Evolutionary conservation across 768 basidiomycete species (phyloP).

Genomic region (Termitomyces sp.): DNA sequence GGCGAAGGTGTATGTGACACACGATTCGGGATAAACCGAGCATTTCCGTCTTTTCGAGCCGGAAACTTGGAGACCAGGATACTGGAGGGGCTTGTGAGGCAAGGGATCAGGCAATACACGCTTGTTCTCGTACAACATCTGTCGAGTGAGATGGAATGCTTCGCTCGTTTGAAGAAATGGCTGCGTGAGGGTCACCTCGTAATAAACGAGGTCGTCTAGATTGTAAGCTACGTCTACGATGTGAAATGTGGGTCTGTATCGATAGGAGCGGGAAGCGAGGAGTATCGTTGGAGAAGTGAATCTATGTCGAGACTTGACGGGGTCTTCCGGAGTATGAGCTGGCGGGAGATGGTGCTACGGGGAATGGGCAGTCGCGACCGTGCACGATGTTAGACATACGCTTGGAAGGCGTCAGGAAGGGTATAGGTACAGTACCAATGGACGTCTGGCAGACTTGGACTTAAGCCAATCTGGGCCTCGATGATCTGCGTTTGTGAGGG

Average conservation of each 20-base stretch:
- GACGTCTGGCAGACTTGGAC: not conserved
- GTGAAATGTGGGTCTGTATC: not conserved
- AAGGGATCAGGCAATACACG: not conserved
- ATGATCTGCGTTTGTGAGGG: not conserved
- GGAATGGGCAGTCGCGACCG: slow-evolving; percentile 8
- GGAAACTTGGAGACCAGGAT: not conserved
- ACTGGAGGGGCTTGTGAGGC: not conserved
- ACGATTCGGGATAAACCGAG: not conserved
- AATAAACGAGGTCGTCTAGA: not conserved
- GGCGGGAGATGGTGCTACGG: not conserved
- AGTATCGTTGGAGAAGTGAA: not conserved
- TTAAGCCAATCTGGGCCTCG: not conserved
- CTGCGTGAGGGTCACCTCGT: not conserved
- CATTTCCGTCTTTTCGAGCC: not conserved
- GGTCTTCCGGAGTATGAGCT: not conserved
- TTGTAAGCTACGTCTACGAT: not conserved
- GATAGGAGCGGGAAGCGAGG: not conserved
- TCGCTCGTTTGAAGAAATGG: not conserved
- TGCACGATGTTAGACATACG: slow-evolving; percentile 1
- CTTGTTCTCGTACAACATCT: not conserved
- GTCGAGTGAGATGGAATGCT: not conserved
- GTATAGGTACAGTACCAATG: not conserved
- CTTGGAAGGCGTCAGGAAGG: not conserved
- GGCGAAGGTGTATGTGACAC: not conserved
- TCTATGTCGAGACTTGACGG: not conserved